Evolutionary conservation across 2,329 filamentous ascomycete species (phyloP), one percentile per base, ranked within the genome.

Genomic region (Hortaea werneckii): DNA sequence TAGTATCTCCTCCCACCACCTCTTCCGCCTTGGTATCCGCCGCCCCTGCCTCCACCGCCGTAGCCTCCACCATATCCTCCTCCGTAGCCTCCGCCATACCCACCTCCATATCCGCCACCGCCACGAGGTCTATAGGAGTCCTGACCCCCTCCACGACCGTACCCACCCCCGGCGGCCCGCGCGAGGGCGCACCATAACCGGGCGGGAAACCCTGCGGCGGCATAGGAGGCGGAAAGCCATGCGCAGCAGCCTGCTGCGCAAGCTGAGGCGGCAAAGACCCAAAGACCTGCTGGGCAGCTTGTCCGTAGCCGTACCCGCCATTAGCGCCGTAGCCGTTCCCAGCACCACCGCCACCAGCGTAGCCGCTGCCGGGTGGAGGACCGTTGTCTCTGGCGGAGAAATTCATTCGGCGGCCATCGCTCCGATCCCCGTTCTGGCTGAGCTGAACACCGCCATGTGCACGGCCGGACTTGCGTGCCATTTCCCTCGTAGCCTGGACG

Each of bases 371-470:
- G 35, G 57, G 53, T 8, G 51, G 50, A 42, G 54, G 52, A 37
- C 49, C 52, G 29, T 53, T 50, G 37, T 58, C 54, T n/a, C 57
- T 49, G 5, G 53, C 54, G 3, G 67, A 68, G 59, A 80, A 81
- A 51, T 77, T 79, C 59, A 79, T 75, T 12, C 69, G 70, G 41
- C 68, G 67, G 32, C 69, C 66, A 48, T 73, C 68, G 6, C 54
- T 58, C 47, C 74, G 65, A 27, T 71, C 68, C 8, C 66, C 65
- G 45, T 69, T 65, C 10, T 66, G 64, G 50, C 68, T 69, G 48
- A 85, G 70, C 12, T 80, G 80, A 5, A 74, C 83, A 32, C 85
- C 85, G 9, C 85, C 83, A 57, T 80, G 80, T 41, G 76, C 78
- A 44, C 87, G 77, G n/a, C 86, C 82, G 20, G 76, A 73, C 49